A percentile compares a stretch with the other conserved stretches of the same genome.
phyloP scores from a whole-genome alignment of 345 rosid genomes.

The Salix koriyanagi region DNA sequence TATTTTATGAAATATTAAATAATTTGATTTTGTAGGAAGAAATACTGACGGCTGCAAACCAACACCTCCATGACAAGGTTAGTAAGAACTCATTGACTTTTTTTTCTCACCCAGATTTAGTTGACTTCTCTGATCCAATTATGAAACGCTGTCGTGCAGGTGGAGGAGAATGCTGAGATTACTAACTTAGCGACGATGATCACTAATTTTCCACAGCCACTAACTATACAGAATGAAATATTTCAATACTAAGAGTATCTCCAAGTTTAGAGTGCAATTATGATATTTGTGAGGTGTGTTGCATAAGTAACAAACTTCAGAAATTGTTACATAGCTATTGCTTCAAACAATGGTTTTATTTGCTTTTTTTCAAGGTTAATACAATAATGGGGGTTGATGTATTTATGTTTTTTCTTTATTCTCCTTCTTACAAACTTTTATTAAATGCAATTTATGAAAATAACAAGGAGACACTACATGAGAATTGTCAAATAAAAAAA shows the following conservation, averaged over 20 bases:
- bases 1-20: not conserved
- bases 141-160: conserved; percentile 30
- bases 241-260: conserved; percentile 42
- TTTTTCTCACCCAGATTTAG: not conserved
- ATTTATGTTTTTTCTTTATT: not conserved
- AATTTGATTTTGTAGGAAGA: conserved; percentile 53
- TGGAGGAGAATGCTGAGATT: conserved; percentile 51
- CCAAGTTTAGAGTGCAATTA: not conserved
- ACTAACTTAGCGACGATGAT: conserved; percentile 42
- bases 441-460: not conserved
- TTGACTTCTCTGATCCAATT: not conserved
- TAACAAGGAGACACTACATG: no score
- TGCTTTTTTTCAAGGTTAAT: not conserved
- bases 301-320: not conserved
- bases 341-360: not conserved
- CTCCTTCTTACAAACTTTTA: not conserved
- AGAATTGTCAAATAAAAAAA: no score
- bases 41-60: conserved; percentile 63
- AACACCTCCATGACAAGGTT: conserved; percentile 77
- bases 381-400: not conserved
- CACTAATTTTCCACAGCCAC: conserved; percentile 49
- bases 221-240: conserved; percentile 53
- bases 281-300: not conserved
- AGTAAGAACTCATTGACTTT: not conserved
- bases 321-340: not conserved